Base-by-base conservation (phyloP, 2,329 filamentous ascomycete species). In the Alternaria metachromatica region DNA sequence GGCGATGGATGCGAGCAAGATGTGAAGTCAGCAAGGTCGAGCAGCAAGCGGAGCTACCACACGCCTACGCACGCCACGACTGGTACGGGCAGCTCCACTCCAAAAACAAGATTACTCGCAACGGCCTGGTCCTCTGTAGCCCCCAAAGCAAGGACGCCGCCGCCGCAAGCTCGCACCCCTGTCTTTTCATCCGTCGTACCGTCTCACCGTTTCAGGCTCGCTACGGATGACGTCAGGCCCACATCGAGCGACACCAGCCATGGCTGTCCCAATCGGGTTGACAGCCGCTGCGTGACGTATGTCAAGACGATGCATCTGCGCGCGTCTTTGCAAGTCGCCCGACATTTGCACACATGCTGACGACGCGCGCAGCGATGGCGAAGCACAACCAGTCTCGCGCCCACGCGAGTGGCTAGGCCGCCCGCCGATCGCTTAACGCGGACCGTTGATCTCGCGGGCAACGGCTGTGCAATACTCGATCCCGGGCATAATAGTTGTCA, bases 31-130 rank as follows among this genome's bases (percentile, higher is more conserved):
- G 59, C 55, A 60, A 69, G 62, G 58, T 67, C 13, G 68, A 63
- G 68, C 51, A 58, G 49, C 62, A 58, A 58, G 41, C 54, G 43
- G 26, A 58, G 26, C 20, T 28, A 46, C 53, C 20, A 55, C 45
- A 26, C 50, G 43, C 18, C n/a, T 21, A 60, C 58, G 50, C 58
- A 61, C 43, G 46, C 54, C 54, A 48, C 43, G 59, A 50, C 59
- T 55, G 55, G 68, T 60, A 63, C 69, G 66, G 25, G 48, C 55
- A 45, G 60, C 60, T 62, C 55, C 55, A 58, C 55, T 43, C 61
- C 63, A 71, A 77, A 80, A 80, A 76, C 76, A 80, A 77, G 78
- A 80, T 79, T 80, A 69, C 44, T 49, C 30, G 60, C 63, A 54
- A 67, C 63, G 60, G 71, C 59, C 67, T 70, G 61, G 45, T 18